Evolutionary conservation across 352 stramenopile genomes (phyloP), one percentile per base, ranked within the genome.

Genomic region (Blastocystis sp.): DNA sequence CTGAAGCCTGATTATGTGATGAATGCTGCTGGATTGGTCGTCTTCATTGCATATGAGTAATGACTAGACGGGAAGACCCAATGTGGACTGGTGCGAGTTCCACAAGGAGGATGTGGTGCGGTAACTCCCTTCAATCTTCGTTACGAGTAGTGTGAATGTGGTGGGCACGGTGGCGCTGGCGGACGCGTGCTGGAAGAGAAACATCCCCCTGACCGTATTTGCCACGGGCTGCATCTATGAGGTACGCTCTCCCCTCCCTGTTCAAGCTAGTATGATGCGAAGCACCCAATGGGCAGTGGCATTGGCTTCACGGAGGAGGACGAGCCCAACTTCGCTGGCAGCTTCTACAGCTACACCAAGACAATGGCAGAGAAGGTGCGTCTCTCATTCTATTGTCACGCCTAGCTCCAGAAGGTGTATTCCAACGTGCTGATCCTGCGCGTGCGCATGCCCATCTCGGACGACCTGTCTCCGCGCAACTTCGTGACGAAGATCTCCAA

Each of bases 61-160:
- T 57, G 69, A 21, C 10, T 76, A 76, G 77, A 97, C 94, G 28
- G 94, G 94, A 81, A 92, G 93, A 69, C 94, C 94, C 52, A 97
- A 97, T 90, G 94, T 97, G 79, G 94, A 97, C 90, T 97, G 94
- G 94, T 97, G 94, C 87, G 94, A 97, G 87, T 91, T 92, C 87
- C 90, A 97, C 89, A 94, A 81, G 65, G 65, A 76, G 34, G 65
- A 76, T 70, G 48, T 81, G 6, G 21, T 81, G 11, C 19, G 48
- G 48, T 81, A 81, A 7, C 7, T 34, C 0, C 14, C 10, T 93
- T 96, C 65, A 91, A 93, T 28, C 91, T 92, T n/a, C 96, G 96
- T 89, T 93, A 96, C 3, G 93, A 96, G 70, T 94, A 94, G 59
- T 34, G 28, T 34, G 28, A 34, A 34, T 34, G 28, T 34, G 28